phyloP scores from a whole-genome alignment of 352 stramenopile species.

The Pilasporangium apinafurcum region DNA sequence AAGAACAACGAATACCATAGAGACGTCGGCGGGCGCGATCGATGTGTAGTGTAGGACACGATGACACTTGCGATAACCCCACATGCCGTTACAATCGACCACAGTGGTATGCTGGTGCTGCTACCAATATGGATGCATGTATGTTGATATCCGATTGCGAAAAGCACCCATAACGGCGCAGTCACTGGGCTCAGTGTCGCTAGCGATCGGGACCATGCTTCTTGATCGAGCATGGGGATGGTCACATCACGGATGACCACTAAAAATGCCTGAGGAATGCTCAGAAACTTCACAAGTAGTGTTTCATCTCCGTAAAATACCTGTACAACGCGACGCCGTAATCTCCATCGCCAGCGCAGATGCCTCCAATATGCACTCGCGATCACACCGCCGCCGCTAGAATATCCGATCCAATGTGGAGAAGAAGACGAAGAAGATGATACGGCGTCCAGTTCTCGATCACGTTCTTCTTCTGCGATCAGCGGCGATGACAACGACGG shows the following conservation, averaged over 20 bases:
- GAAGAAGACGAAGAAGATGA: too few relatives aligned
- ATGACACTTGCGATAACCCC: slow-evolving; percentile 45
- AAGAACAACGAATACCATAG: slow-evolving; percentile 39
- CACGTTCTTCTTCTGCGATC: slow-evolving; percentile 35
- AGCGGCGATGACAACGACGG: slow-evolving; percentile 52
- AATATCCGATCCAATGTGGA: slow-evolving; percentile 16
- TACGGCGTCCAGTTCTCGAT: background rate
- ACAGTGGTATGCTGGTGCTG: slow-evolving; percentile 27
- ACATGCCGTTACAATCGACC: slow-evolving; percentile 21
- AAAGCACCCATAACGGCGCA: slow-evolving; percentile 83
- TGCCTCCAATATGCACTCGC: slow-evolving; percentile 61
- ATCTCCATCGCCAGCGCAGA: slow-evolving; percentile 60
- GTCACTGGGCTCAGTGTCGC: slow-evolving; percentile 79
- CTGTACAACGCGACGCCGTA: slow-evolving; percentile 40
- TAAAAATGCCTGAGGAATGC: slow-evolving; percentile 38
- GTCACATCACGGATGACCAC: slow-evolving; percentile 58
- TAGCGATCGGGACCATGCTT: slow-evolving; percentile 73
- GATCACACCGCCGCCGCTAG: slow-evolving; percentile 28
- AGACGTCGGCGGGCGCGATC: slow-evolving; percentile 48
- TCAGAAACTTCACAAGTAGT: slow-evolving; percentile 38
- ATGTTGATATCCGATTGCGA: slow-evolving; percentile 24
- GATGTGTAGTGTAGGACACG: slow-evolving; percentile 59
- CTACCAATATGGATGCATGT: slow-evolving; percentile 16
- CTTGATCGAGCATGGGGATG: slow-evolving; percentile 59
- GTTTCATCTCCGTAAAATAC: slow-evolving; percentile 37